A percentile compares a stretch with the other conserved stretches of the same genome.
These are phyloP conservation scores for Pyronema domesticum DNA, from an alignment of 495 filamentous ascomycete genomes.

Conservation along the genomic window DNA sequence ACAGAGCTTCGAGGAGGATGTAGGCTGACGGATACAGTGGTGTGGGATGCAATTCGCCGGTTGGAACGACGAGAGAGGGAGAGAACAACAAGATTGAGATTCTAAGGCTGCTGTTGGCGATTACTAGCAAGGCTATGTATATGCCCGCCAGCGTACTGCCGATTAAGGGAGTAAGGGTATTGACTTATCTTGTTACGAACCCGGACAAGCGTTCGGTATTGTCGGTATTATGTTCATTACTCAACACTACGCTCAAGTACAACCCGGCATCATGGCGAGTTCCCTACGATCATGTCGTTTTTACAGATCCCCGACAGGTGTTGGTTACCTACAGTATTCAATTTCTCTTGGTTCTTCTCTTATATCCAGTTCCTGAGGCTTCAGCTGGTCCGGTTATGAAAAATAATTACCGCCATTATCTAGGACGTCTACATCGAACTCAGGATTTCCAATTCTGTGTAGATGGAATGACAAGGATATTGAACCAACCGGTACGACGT, in stretches of 20 bases:
- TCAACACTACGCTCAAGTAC: slow-evolving; percentile 97
- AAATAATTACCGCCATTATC: slow-evolving; percentile 84
- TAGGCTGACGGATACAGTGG: slow-evolving; percentile 31
- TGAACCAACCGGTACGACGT: slow-evolving; percentile 61
- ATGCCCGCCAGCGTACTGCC: slow-evolving; percentile 67
- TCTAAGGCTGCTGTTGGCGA: slow-evolving; percentile 64
- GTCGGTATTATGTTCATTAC: slow-evolving; percentile 71
- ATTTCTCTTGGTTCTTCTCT: slow-evolving; percentile 64
- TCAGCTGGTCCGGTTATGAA: slow-evolving; percentile 37
- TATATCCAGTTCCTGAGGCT: slow-evolving; percentile 82
- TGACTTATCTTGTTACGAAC: slow-evolving; percentile 77
- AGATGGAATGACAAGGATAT: slow-evolving; percentile 82
- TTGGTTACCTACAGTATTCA: slow-evolving; percentile 85
- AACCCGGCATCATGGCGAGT: slow-evolving; percentile 90
- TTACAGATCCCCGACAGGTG: slow-evolving; percentile 81
- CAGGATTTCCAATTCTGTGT: slow-evolving; percentile 97
- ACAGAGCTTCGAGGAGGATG: too few species aligned
- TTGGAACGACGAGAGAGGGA: slow-evolving; percentile 72
- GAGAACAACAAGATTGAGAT: slow-evolving; percentile 88
- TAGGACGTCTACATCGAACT: slow-evolving; percentile 75
- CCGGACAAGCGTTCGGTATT: slow-evolving; percentile 83
- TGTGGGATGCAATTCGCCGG: slow-evolving; percentile 79
- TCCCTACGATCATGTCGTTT: slow-evolving; percentile 84
- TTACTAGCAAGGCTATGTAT: slow-evolving; percentile 85
- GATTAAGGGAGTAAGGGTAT: slow-evolving; percentile 64